Evolutionary conservation across 768 basidiomycete genomes (phyloP).

Genomic region (Zangia roseola): DNA sequence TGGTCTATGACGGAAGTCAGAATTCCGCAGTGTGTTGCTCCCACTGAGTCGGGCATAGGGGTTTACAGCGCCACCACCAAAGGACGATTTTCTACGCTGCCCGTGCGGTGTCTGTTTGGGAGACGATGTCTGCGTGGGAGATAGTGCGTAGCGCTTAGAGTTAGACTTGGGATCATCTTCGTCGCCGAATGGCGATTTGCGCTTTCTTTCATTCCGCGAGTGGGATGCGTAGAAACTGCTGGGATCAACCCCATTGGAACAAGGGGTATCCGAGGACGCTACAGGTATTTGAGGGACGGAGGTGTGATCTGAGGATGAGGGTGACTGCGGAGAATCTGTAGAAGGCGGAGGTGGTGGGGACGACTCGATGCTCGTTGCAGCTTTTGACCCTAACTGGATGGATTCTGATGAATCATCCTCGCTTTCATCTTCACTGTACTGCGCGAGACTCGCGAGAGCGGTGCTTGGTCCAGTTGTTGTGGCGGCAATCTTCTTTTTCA

Average conservation of each 20-base stretch:
- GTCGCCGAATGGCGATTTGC: slow-evolving; percentile 38
- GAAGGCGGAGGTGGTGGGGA: slow-evolving; percentile 34
- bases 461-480: slow-evolving; percentile 29
- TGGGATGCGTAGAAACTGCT: slow-evolving; percentile 38
- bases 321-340: slow-evolving; percentile 32
- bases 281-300: slow-evolving; percentile 18
- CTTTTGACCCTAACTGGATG: slow-evolving; percentile 17
- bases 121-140: slow-evolving; percentile 24
- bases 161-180: slow-evolving; percentile 26
- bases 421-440: slow-evolving; percentile 43
- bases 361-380: slow-evolving; percentile 20
- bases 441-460: slow-evolving; percentile 38
- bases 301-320: slow-evolving; percentile 30
- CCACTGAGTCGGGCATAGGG: slow-evolving; percentile 37
- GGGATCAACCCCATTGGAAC: slow-evolving; percentile 31
- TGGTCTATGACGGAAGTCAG: slow-evolving; percentile 21
- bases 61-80: slow-evolving; percentile 31
- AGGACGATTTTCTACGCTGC: slow-evolving; percentile 29
- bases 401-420: slow-evolving; percentile 25
- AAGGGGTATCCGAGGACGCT: slow-evolving; percentile 19
- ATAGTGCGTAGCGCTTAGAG: slow-evolving; percentile 17
- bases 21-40: slow-evolving; percentile 33
- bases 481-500: slow-evolving; percentile 56
- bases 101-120: slow-evolving; percentile 20
- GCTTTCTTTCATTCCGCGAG: slow-evolving; percentile 34